phyloP scores from a whole-genome alignment of 805 yeast species.

The Saccharomycopsis olivae region DNA sequence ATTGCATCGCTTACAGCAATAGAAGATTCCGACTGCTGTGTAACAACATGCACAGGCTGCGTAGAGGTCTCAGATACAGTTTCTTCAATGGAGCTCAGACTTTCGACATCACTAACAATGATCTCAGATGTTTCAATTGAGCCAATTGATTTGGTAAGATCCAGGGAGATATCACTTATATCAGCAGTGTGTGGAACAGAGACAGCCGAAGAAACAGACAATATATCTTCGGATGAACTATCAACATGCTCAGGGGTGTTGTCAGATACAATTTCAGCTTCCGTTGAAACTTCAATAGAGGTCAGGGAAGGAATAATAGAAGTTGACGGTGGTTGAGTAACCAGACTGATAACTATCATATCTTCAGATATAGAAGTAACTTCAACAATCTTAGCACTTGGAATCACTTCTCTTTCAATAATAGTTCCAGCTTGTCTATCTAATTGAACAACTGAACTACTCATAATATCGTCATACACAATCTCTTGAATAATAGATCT shows the following conservation, averaged over 20 bases:
- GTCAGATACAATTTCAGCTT: not conserved
- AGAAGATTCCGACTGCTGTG: not conserved
- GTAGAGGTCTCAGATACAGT: not conserved
- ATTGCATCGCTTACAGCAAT: not conserved
- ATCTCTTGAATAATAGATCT: constrained; percentile 19
- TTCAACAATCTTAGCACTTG: not conserved
- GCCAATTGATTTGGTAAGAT: not conserved
- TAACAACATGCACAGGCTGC: not conserved
- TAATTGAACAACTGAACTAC: constrained; percentile 14
- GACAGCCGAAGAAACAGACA: not conserved
- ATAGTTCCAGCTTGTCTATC: constrained; percentile 17
- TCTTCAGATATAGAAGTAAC: not conserved
- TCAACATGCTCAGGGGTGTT: not conserved
- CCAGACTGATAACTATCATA: not conserved
- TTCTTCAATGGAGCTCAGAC: not conserved
- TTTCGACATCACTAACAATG: not conserved
- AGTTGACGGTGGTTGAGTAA: not conserved
- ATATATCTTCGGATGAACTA: not conserved
- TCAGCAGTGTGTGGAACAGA: not conserved
- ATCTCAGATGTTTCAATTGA: not conserved
- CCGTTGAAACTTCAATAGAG: not conserved
- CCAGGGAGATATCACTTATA: not conserved
- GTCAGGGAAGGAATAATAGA: not conserved
- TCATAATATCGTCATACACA: constrained; percentile 18
- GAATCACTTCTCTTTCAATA: not conserved